These are phyloP conservation scores for Salvia splendens DNA, from an alignment of 257 asterid genomes.

Conservation along the genomic window DNA sequence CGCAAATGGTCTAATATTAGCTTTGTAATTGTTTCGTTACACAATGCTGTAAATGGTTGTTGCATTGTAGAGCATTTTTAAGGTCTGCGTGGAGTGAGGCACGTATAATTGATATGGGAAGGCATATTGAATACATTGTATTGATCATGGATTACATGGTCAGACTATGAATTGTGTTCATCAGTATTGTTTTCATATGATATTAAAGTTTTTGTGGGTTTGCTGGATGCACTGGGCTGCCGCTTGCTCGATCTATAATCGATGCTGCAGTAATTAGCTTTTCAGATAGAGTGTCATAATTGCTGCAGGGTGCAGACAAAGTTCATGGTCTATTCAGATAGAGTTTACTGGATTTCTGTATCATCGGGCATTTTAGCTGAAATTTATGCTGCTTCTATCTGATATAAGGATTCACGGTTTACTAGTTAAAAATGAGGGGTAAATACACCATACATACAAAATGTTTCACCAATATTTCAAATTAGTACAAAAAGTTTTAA, in stretches of 20 bases:
- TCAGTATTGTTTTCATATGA: not conserved
- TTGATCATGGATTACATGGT: not conserved
- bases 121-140: not conserved
- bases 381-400: not conserved
- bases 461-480: no score
- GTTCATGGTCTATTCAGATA: slow-evolving; percentile 6
- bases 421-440: not conserved
- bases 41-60: not conserved
- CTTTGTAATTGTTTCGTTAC: not conserved
- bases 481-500: no score
- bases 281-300: not conserved
- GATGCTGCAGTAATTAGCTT: not conserved
- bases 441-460: no score
- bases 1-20: not conserved
- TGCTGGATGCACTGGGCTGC: not conserved
- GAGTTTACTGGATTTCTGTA: not conserved
- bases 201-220: not conserved
- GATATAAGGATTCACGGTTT: not conserved
- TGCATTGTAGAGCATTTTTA: not conserved
- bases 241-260: not conserved
- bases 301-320: not conserved
- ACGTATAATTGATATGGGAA: slow-evolving; percentile 7
- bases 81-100: slow-evolving; percentile 11
- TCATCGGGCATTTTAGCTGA: slow-evolving; percentile 1
- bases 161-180: not conserved